phyloP scores from a whole-genome alignment of 441 rosid species.

The Adansonia grandidieri region DNA sequence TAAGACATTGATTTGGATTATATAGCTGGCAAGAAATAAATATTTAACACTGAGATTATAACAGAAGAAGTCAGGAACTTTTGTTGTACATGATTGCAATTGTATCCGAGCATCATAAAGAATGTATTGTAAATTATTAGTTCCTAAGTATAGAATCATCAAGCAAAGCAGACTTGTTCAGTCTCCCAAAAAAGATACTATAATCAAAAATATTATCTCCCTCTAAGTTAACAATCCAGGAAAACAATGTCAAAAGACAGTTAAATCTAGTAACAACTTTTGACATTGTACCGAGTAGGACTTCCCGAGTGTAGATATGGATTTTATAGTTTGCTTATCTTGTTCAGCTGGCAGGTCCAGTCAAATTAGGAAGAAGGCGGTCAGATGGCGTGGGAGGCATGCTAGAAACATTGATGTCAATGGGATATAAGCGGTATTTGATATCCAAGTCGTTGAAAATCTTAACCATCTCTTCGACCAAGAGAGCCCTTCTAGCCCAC shows the following conservation, averaged over 20 bases:
- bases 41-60: background rate
- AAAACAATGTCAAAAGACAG: background rate
- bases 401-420: slow-evolving; percentile 51
- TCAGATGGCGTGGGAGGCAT: slow-evolving; percentile 51
- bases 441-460: slow-evolving; percentile 62
- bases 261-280: background rate
- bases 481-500: slow-evolving; percentile 53
- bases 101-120: background rate
- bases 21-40: background rate
- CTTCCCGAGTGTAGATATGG: background rate
- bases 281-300: background rate
- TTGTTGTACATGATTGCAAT: background rate
- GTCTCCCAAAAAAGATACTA: background rate
- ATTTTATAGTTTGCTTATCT: background rate
- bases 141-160: slow-evolving; percentile 6
- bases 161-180: background rate
- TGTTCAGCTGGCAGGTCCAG: slow-evolving; percentile 30
- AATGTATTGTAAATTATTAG: background rate
- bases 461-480: slow-evolving; percentile 63
- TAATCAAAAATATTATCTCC: background rate
- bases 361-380: slow-evolving; percentile 56
- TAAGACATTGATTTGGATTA: background rate
- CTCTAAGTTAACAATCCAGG: background rate
- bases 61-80: background rate
- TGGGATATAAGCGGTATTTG: slow-evolving; percentile 55